phyloP scores from a whole-genome alignment of 2,329 filamentous ascomycete species.

The Meredithiella fracta region DNA sequence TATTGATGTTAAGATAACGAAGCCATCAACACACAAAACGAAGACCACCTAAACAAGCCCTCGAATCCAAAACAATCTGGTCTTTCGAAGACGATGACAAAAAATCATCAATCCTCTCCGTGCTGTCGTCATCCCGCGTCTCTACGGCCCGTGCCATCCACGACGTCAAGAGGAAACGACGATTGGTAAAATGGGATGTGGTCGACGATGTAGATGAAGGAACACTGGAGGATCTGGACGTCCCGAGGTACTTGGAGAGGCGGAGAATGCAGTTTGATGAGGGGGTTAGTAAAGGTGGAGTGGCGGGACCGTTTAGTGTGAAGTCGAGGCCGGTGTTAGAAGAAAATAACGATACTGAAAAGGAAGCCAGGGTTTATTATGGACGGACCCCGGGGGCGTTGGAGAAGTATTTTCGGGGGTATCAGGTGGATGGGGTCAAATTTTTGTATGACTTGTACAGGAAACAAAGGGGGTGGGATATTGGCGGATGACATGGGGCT shows the following conservation, averaged over 20 bases:
- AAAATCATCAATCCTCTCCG: too few species aligned
- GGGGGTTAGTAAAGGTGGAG: slow-evolving; percentile 39
- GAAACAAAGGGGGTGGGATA: slow-evolving; percentile 76
- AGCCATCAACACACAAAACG: too few species aligned
- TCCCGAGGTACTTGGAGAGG: slow-evolving; percentile 57
- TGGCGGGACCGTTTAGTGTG: slow-evolving; percentile 41
- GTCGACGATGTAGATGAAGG: not conserved
- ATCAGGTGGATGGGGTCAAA: slow-evolving; percentile 69
- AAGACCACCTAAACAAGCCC: too few species aligned
- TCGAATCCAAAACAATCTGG: too few species aligned
- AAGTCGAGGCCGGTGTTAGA: slow-evolving; percentile 60
- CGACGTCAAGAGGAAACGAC: not conserved
- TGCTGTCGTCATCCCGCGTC: too few species aligned
- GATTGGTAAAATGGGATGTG: not conserved
- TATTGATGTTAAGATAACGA: too few species aligned
- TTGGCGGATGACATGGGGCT: slow-evolving; percentile 93
- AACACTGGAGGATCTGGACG: too few species aligned
- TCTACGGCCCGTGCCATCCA: too few species aligned
- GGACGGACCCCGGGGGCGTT: slow-evolving; percentile 57
- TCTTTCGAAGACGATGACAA: not conserved
- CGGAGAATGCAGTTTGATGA: slow-evolving; percentile 56
- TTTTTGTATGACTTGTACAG: slow-evolving; percentile 85
- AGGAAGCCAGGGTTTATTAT: slow-evolving; percentile 25
- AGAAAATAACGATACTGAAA: slow-evolving; percentile 59
- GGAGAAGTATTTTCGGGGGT: slow-evolving; percentile 80